Conservation (phyloP, 805 yeast genomes). For the Scheffersomyces stipitis region DNA sequence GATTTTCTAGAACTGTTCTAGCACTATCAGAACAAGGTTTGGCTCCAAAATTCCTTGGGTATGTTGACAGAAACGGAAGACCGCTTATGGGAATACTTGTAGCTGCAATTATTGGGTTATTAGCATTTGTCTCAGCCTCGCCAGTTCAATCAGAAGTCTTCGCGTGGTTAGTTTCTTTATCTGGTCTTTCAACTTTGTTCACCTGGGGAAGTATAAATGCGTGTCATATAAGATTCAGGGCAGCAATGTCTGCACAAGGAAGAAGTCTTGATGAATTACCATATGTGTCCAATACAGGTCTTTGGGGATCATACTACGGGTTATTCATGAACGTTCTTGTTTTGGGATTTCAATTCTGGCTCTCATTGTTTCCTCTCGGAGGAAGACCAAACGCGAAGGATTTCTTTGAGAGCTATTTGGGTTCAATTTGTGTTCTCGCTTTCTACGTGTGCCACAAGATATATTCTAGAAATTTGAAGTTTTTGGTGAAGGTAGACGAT, state of each 20-base stretch:
- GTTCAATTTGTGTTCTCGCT: constrained; percentile 10
- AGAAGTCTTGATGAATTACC: constrained; percentile 50
- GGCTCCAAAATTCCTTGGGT: constrained; percentile 34
- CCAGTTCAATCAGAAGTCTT: constrained; percentile 37
- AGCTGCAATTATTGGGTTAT: constrained; percentile 34
- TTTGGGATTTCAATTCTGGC: constrained; percentile 35
- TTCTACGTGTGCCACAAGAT: constrained; percentile 15
- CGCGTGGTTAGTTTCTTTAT: constrained; percentile 27
- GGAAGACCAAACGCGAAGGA: constrained; percentile 9
- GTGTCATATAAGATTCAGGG: constrained; percentile 23
- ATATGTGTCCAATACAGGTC: constrained; percentile 50
- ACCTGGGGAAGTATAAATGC: constrained; percentile 28
- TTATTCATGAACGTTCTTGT: constrained; percentile 25
- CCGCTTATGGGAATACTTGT: constrained; percentile 38
- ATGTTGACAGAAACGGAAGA: constrained; percentile 41
- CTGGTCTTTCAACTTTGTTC: constrained; percentile 27
- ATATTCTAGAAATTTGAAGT: constrained; percentile 7
- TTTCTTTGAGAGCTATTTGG: constrained; percentile 15
- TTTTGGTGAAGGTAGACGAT: constrained; percentile 5
- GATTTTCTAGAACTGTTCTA: constrained; percentile 41
- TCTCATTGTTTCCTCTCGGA: constrained; percentile 31
- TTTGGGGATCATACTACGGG: constrained; percentile 29
- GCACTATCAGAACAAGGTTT: constrained; percentile 41
- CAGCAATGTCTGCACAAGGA: constrained; percentile 28
- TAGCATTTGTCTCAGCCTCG: constrained; percentile 42